These are phyloP conservation scores for Ascoidea rubescens DNA, from an alignment of 805 yeast genomes.

Conservation along the genomic window DNA sequence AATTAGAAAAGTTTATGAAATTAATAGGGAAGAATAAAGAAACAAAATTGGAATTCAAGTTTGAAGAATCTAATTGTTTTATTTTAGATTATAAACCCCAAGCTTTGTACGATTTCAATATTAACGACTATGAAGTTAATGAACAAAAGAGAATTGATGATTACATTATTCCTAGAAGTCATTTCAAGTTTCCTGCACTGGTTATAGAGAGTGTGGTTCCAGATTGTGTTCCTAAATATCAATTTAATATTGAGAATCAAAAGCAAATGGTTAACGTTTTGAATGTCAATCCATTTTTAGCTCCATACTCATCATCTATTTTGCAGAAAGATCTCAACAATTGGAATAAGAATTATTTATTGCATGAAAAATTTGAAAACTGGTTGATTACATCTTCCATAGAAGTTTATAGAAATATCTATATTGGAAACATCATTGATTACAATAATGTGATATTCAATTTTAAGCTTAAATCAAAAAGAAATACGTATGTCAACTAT, in stretches of 20 bases:
- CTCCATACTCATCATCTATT: slow-evolving; percentile 8
- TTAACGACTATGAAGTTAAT: slow-evolving; percentile 9
- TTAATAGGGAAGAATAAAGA: neutral
- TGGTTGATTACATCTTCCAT: slow-evolving; percentile 10
- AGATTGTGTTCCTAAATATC: neutral
- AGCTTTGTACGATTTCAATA: slow-evolving; percentile 8
- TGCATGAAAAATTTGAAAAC: slow-evolving; percentile 11
- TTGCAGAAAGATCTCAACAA: slow-evolving; percentile 9
- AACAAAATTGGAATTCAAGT: neutral
- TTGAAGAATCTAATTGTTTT: slow-evolving; percentile 8
- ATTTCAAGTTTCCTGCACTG: neutral
- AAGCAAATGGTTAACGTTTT: slow-evolving; percentile 5
- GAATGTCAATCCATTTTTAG: slow-evolving; percentile 8
- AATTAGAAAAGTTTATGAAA: slow-evolving; percentile 3
- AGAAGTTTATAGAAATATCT: slow-evolving; percentile 8
- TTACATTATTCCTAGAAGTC: neutral
- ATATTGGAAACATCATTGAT: slow-evolving; percentile 10
- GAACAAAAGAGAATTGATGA: slow-evolving; percentile 6
- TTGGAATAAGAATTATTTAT: slow-evolving; percentile 11
- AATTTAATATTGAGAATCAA: slow-evolving; percentile 2
- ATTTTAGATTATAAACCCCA: slow-evolving; percentile 9
- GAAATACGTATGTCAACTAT: neutral
- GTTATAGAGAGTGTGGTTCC: neutral
- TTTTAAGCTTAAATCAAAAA: slow-evolving; percentile 5
- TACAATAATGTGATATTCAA: slow-evolving; percentile 8